These are phyloP conservation scores for Cucurbita ficifolia DNA, from an alignment of 306 rosid species.

Conservation along the genomic window DNA sequence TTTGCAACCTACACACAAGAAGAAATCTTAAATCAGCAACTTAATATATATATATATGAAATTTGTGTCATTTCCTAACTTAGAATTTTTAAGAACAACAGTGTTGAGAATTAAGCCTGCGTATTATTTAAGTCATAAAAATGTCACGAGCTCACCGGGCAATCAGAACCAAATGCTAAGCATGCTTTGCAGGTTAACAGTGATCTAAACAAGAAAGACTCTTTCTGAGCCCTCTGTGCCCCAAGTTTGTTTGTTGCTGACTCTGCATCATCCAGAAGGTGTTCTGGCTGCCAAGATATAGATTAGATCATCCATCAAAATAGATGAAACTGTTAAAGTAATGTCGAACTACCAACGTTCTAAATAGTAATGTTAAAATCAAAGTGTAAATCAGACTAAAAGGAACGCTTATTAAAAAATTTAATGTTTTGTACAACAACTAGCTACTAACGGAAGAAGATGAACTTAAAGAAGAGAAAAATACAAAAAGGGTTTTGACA, in stretches of 20 bases:
- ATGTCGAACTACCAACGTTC: neutral
- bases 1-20: constrained; percentile 33
- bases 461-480: neutral
- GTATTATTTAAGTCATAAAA: neutral
- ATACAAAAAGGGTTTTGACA: neutral
- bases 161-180: constrained; percentile 73
- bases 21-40: neutral
- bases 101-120: neutral
- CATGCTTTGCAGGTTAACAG: constrained; percentile 37
- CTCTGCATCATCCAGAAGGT: constrained; percentile 50
- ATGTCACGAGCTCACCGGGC: constrained; percentile 48
- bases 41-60: neutral
- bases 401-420: neutral
- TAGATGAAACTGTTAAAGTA: neutral
- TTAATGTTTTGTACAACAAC: neutral
- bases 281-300: constrained; percentile 56
- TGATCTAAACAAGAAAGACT: constrained; percentile 49
- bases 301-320: neutral
- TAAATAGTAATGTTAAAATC: neutral
- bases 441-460: neutral
- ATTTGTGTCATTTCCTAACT: neutral
- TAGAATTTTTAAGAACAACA: neutral
- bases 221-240: constrained; percentile 60
- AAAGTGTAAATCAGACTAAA: neutral
- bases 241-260: constrained; percentile 58